These are phyloP conservation scores for Schizochytrium sp. DNA, from an alignment of 108 stramenopile genomes.

Conservation along the genomic window DNA sequence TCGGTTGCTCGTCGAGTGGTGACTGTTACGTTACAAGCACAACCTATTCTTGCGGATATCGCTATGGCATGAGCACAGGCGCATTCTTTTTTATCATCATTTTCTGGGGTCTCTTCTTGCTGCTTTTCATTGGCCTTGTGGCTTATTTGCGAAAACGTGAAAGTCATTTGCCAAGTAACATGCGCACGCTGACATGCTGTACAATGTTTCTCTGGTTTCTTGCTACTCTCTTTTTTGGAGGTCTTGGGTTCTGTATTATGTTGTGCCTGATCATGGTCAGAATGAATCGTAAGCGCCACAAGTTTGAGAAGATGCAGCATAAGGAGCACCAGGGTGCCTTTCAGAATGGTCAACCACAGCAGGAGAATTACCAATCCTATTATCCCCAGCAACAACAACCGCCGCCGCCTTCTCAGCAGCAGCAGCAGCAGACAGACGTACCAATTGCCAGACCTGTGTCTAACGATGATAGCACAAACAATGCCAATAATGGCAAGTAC, in stretches of 20 bases:
- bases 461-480: not conserved
- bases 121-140: not conserved
- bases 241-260: constrained; percentile 2
- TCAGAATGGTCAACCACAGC: not conserved
- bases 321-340: not conserved
- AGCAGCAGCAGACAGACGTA: not conserved
- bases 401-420: not conserved
- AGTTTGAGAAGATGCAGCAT: not conserved
- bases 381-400: not conserved
- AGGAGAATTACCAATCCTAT: not conserved
- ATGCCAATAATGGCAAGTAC: not conserved
- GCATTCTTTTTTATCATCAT: not conserved
- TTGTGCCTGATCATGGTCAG: not conserved
- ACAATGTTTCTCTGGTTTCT: constrained; percentile 23
- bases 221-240: not conserved
- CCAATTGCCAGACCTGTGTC: not conserved
- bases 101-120: constrained; percentile 13
- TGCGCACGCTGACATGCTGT: not conserved
- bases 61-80: not conserved
- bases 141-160: not conserved
- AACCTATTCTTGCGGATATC: not conserved
- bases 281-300: not conserved
- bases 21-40: not conserved
- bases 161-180: not conserved
- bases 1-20: not conserved